A percentile compares a stretch with the other conserved stretches of the same genome.
Evolutionary conservation across 176 grass and related monocot genomes (phyloP).

Genomic region (Otatea glauca): DNA sequence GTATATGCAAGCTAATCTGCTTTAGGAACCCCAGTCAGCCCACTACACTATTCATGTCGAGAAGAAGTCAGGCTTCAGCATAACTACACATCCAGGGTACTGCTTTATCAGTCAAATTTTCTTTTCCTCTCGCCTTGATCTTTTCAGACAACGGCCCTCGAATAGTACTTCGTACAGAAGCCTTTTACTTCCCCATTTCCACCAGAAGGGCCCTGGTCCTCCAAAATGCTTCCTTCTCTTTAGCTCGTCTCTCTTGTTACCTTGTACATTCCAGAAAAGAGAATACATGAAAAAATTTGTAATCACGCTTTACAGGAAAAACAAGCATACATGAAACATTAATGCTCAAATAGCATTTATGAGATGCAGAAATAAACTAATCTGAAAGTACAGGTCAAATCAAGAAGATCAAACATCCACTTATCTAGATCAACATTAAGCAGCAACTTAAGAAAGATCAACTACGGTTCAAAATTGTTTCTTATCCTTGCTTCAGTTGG

Average conservation of each 20-base stretch:
- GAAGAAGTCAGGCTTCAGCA: conserved; percentile 36
- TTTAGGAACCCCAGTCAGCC: conserved; percentile 35
- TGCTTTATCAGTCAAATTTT: conserved; percentile 31
- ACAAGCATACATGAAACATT: neutral
- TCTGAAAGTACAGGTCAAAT: neutral
- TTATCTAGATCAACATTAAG: conserved; percentile 5
- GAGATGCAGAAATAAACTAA: conserved; percentile 9
- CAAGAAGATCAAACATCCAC: neutral
- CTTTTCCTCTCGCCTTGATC: conserved; percentile 40
- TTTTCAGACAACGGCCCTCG: conserved; percentile 44
- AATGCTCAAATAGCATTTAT: conserved; percentile 13
- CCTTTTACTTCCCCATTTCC: conserved; percentile 94
- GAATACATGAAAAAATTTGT: conserved; percentile 5
- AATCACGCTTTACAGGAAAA: neutral
- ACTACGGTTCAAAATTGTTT: conserved; percentile 8
- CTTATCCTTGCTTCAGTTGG: neutral
- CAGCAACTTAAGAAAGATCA: neutral
- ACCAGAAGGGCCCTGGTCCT: conserved; percentile 75
- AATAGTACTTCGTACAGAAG: conserved; percentile 69
- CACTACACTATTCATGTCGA: conserved; percentile 47
- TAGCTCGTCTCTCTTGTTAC: conserved; percentile 43
- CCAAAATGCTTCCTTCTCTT: conserved; percentile 58
- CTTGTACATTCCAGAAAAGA: conserved; percentile 24
- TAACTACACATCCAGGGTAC: conserved; percentile 18
- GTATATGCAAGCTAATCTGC: conserved; percentile 33